Evolutionary conservation across 306 rosid species (phyloP).

Genomic region (Medicago lupulina): DNA sequence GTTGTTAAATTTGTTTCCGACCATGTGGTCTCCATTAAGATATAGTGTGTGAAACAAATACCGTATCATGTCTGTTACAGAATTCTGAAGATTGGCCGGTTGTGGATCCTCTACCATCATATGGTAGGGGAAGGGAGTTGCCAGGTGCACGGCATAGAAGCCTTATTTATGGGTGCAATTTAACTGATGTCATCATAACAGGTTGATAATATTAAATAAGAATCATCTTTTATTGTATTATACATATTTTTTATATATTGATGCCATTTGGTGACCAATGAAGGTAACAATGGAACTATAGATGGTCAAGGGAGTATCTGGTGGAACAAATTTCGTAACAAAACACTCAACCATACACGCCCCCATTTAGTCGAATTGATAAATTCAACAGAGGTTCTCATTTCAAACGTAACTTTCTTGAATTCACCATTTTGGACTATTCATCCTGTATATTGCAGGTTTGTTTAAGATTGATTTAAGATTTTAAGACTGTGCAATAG

Average conservation of each 20-base stretch:
- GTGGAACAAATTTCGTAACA: constrained; percentile 69
- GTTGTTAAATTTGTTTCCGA: not conserved
- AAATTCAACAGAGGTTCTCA: constrained; percentile 69
- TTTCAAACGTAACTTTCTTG: constrained; percentile 68
- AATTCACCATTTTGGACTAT: constrained; percentile 83
- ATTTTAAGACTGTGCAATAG: constrained; percentile 49
- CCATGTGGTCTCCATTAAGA: not conserved
- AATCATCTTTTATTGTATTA: not conserved
- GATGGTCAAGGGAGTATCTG: constrained; percentile 82
- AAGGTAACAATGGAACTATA: constrained; percentile 75
- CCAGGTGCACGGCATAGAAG: constrained; percentile 79
- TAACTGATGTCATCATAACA: constrained; percentile 77
- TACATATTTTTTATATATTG: constrained; percentile 28
- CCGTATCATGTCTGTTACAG: constrained; percentile 49
- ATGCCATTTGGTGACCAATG: constrained; percentile 45
- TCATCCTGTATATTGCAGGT: constrained; percentile 91
- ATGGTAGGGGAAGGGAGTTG: constrained; percentile 91
- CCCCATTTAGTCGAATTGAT: constrained; percentile 82
- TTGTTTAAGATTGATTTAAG: constrained; percentile 44
- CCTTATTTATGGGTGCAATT: constrained; percentile 74
- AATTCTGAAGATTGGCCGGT: constrained; percentile 72
- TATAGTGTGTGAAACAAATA: not conserved
- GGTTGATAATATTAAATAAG: constrained; percentile 50
- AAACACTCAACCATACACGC: constrained; percentile 69
- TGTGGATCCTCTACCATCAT: constrained; percentile 79